These are phyloP conservation scores for Coleophoma crateriformis DNA, from an alignment of 2,329 filamentous ascomycete species.

Conservation along the genomic window DNA sequence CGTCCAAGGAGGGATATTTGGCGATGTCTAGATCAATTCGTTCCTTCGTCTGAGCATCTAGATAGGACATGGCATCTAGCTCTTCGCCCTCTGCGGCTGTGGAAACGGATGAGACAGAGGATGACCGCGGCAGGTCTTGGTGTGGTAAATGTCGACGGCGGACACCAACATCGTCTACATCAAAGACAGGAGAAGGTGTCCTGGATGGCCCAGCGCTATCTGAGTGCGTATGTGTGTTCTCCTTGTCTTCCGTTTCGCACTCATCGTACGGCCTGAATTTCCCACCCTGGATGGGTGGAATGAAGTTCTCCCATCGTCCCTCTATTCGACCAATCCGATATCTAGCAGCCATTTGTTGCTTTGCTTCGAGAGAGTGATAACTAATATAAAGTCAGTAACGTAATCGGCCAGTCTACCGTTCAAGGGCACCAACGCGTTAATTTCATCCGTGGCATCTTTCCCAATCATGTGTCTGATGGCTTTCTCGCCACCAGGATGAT, in stretches of 20 bases:
- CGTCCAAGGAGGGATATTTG: slow-evolving; percentile 76
- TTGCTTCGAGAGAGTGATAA: slow-evolving; percentile 76
- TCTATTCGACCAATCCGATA: slow-evolving; percentile 82
- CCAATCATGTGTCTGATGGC: slow-evolving; percentile 91
- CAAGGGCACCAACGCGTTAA: slow-evolving; percentile 59
- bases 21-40: slow-evolving; percentile 71
- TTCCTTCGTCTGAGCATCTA: slow-evolving; percentile 68
- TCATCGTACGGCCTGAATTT: slow-evolving; percentile 55
- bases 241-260: slow-evolving; percentile 18
- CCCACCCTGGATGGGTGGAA: slow-evolving; percentile 88
- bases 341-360: slow-evolving; percentile 62
- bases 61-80: slow-evolving; percentile 54
- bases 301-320: slow-evolving; percentile 79
- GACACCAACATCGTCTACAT: slow-evolving; percentile 12
- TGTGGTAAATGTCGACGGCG: slow-evolving; percentile 13
- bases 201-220: slow-evolving; percentile 20
- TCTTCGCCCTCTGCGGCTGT: slow-evolving; percentile 40
- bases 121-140: slow-evolving; percentile 28
- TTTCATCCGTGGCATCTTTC: slow-evolving; percentile 89
- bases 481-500: slow-evolving; percentile 88
- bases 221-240: slow-evolving; percentile 31
- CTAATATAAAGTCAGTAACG: slow-evolving; percentile 35
- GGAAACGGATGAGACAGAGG: slow-evolving; percentile 57
- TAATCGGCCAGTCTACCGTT: slow-evolving; percentile 30
- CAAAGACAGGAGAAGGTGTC: slow-evolving; percentile 27